Evolutionary conservation across 768 basidiomycete genomes (phyloP).

Genomic region (Melanogaster broomeanus): DNA sequence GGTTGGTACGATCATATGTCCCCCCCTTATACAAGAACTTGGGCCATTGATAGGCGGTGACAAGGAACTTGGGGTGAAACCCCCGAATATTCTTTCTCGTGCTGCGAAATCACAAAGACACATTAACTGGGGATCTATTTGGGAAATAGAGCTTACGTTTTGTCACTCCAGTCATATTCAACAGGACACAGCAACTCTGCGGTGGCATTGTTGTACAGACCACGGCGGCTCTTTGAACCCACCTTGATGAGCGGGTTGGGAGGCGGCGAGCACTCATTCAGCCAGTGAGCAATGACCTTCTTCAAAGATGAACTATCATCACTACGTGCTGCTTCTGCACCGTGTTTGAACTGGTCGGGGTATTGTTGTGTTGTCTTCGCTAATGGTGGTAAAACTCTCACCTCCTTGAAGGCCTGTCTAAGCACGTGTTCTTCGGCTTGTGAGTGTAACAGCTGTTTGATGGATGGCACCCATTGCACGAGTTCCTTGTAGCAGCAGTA

Average conservation of each 20-base stretch:
- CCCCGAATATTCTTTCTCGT: conserved; percentile 5
- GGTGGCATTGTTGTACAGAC: conserved; percentile 6
- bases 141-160: background rate
- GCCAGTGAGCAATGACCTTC: background rate
- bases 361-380: too few species aligned
- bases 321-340: conserved; percentile 9
- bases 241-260: background rate
- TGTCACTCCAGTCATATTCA: conserved; percentile 11
- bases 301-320: conserved; percentile 15
- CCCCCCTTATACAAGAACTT: conserved; percentile 14
- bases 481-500: conserved; percentile 7
- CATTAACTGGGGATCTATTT: background rate
- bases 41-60: conserved; percentile 19
- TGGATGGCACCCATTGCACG: too few species aligned
- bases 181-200: conserved; percentile 5
- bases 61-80: conserved; percentile 13
- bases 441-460: too few species aligned
- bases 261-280: conserved; percentile 2
- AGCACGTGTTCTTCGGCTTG: background rate
- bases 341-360: conserved; percentile 13
- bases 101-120: background rate
- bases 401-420: too few species aligned
- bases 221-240: background rate
- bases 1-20: conserved; percentile 6
- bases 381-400: too few species aligned